Percentiles rank a stretch among this genome's conserved stretches.
Conservation (phyloP, 345 rosid genomes). For the Aegle marmelos region DNA sequence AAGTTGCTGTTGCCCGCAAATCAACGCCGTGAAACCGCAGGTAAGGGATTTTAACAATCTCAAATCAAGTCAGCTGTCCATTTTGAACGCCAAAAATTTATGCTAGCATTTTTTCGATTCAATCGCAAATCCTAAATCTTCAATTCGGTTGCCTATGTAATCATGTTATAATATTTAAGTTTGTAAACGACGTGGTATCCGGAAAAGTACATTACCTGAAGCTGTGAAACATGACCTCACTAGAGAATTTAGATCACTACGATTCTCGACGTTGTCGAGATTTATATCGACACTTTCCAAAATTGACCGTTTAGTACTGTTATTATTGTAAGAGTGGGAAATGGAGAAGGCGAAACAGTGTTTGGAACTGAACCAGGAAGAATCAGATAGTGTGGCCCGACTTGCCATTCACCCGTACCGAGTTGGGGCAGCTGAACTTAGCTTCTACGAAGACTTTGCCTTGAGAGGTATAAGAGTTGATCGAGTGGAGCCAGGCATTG, state of each 20-base stretch:
- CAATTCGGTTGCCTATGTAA: background rate
- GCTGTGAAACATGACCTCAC: no score
- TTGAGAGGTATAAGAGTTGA: conserved; percentile 73
- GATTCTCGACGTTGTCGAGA: background rate
- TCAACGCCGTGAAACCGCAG: background rate
- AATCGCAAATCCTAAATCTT: background rate
- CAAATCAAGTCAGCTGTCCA: background rate
- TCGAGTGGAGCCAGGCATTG: conserved; percentile 64
- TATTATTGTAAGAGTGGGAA: background rate
- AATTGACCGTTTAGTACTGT: background rate
- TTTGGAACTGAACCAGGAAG: conserved; percentile 46
- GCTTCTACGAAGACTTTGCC: conserved; percentile 65
- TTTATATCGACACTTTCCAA: background rate
- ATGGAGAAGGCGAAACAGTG: conserved; percentile 62
- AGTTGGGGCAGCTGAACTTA: conserved; percentile 25
- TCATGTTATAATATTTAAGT: background rate
- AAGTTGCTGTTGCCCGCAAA: background rate
- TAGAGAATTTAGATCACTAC: no score
- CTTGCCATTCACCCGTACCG: conserved; percentile 45
- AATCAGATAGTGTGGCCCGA: conserved; percentile 39
- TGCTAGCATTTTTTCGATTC: background rate
- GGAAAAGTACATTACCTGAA: background rate
- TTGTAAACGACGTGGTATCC: background rate
- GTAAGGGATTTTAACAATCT: background rate
- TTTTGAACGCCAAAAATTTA: background rate